Base-by-base conservation (phyloP, 1,284 basidiomycete species). In the Hemileia vastatrix region DNA sequence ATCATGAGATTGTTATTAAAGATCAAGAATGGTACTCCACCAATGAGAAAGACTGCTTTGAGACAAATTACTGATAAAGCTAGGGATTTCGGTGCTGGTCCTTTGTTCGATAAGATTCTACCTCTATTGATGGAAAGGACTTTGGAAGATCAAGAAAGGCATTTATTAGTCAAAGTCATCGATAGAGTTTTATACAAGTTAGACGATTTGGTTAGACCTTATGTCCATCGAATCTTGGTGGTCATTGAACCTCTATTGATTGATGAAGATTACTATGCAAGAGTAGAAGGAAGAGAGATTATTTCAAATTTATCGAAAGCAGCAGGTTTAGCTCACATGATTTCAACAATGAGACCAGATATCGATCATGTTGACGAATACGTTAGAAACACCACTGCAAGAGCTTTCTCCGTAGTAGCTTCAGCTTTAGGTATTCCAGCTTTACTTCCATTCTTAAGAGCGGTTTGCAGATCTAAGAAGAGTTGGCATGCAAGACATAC, bases 311-410 rank as follows among this genome's bases (percentile, higher is more conserved):
- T 98, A 54, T 95, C 95, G 53, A 99, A 98, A 77, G 95, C 95
- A 2, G 94, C 94, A 31, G 94, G 95, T 77, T 85, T 98, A 23
- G 94, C 94, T 1, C 95, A 98, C 78, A 98, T 99, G 95, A 98
- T 99, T 72, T 97, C 94, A 43, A 98, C 94, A 19, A 98, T 99
- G 94, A 87, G 93, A 71, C 94, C 95, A 2, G 93, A 99, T 81
- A 97, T 99, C 68, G 94, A 99, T 77, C 94, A 97, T 72, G 91
- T 94, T 49, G 95, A 99, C 76, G 95, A 99, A 77, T 98, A 98
- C 70, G 93, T 98, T 24, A 88, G 94, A 66, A 99, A 98, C 77
- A 98, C 94, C 36, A 99, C 95, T 6, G 94, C 95, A 33, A 87
- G 94, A 68, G 94, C 95, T 2, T 97, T 99, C 81, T 94, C 93